These are phyloP conservation scores for Polygonum maritimum DNA, from an alignment of 148 eudicot species.

Conservation along the genomic window DNA sequence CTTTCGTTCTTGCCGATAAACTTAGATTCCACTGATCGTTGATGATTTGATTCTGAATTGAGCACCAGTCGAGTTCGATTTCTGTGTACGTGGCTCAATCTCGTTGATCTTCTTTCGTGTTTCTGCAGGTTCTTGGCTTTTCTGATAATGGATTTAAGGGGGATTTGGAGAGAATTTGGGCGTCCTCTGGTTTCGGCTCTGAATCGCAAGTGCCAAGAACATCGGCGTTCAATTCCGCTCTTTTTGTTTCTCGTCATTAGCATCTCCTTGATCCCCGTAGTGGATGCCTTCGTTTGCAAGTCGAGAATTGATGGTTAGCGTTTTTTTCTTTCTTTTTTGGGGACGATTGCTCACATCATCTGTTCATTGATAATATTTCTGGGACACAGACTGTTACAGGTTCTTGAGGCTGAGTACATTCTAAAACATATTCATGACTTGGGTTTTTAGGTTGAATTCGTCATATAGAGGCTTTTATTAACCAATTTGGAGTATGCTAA, in stretches of 20 bases:
- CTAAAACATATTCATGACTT: background rate
- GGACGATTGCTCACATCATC: background rate
- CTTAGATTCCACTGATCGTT: background rate
- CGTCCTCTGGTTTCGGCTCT: slow-evolving; percentile 8
- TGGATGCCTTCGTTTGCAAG: slow-evolving; percentile 32
- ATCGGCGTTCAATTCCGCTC: slow-evolving; percentile 23
- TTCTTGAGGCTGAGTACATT: background rate
- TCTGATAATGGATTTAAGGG: slow-evolving; percentile 31
- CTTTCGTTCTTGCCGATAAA: background rate
- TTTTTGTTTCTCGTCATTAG: slow-evolving; percentile 32
- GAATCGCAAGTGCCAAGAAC: slow-evolving; percentile 24
- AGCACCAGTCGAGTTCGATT: background rate
- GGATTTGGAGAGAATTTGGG: slow-evolving; percentile 16
- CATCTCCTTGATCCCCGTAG: slow-evolving; percentile 34
- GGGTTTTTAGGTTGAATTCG: background rate
- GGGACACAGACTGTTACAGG: background rate
- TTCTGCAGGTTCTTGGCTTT: slow-evolving; percentile 5
- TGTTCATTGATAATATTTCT: background rate
- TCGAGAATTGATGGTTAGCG: slow-evolving; percentile 15
- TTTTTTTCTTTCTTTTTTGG: background rate
- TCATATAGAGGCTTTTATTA: background rate
- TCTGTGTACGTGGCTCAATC: background rate
- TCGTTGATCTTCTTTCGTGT: background rate
- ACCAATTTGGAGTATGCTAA: background rate
- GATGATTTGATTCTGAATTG: background rate